Conservation (phyloP, 805 yeast genomes). For the Metschnikowia matae region DNA sequence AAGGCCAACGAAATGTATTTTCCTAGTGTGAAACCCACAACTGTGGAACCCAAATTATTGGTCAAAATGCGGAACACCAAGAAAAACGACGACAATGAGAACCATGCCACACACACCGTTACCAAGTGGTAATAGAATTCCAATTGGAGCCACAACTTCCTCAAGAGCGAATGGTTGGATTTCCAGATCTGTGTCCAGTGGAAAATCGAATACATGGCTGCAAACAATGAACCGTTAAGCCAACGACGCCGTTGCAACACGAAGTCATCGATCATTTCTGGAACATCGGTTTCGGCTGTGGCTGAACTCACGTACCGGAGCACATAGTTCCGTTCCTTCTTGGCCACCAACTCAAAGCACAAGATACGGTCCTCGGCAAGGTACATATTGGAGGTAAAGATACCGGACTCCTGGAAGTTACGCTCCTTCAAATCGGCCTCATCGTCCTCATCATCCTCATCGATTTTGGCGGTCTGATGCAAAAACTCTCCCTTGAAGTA, state of each 20-base stretch:
- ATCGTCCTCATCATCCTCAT: slow-evolving; percentile 44
- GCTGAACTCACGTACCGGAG: slow-evolving; percentile 89
- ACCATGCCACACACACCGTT: slow-evolving; percentile 80
- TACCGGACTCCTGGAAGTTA: slow-evolving; percentile 43
- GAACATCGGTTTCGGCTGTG: slow-evolving; percentile 95
- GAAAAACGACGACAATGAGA: slow-evolving; percentile 87
- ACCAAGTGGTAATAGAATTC: slow-evolving; percentile 88
- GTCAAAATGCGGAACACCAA: slow-evolving; percentile 90
- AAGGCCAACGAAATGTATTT: slow-evolving; percentile 71
- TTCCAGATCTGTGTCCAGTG: slow-evolving; percentile 87
- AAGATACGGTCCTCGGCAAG: slow-evolving; percentile 67
- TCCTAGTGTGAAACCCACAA: slow-evolving; percentile 66
- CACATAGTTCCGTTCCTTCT: slow-evolving; percentile 78
- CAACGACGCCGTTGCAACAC: slow-evolving; percentile 96
- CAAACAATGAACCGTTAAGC: slow-evolving; percentile 97
- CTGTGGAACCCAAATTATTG: slow-evolving; percentile 58
- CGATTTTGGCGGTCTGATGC: slow-evolving; percentile 54
- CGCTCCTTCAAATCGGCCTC: slow-evolving; percentile 34
- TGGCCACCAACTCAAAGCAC: slow-evolving; percentile 64
- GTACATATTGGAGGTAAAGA: slow-evolving; percentile 66
- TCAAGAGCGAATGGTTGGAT: slow-evolving; percentile 74
- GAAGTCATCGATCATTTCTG: slow-evolving; percentile 90
- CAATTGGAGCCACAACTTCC: slow-evolving; percentile 77
- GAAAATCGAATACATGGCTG: slow-evolving; percentile 83
- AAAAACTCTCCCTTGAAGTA: slow-evolving; percentile 63